These are phyloP conservation scores for Ophiostoma himal-ulmi DNA, from an alignment of 2,329 filamentous ascomycete species.

Conservation along the genomic window DNA sequence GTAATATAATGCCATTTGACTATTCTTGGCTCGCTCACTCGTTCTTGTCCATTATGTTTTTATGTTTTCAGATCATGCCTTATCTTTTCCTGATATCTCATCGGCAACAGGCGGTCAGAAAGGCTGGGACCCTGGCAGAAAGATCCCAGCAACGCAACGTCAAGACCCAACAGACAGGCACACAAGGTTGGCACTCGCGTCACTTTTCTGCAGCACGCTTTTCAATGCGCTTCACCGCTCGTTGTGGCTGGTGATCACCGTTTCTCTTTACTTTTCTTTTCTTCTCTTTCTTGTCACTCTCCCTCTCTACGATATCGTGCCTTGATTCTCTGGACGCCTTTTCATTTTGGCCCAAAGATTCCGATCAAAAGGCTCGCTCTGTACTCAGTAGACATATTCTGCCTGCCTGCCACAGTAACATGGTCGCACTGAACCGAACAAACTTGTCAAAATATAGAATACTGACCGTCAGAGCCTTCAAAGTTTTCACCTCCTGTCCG, in stretches of 20 bases:
- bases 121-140: conserved; percentile 13
- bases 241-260: not conserved
- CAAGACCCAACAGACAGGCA: not conserved
- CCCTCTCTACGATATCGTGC: not conserved
- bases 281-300: not conserved
- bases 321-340: not conserved
- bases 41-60: conserved; percentile 1
- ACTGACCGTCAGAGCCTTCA: conserved; percentile 1
- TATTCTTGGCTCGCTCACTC: not conserved
- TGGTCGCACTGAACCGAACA: not conserved
- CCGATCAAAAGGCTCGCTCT: not conserved
- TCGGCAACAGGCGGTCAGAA: not conserved
- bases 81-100: not conserved
- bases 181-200: not conserved
- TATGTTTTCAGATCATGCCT: not conserved
- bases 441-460: too few relatives aligned
- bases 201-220: not conserved
- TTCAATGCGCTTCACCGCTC: not conserved
- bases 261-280: not conserved
- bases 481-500: conserved; percentile 3
- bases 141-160: conserved; percentile 11
- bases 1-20: too few relatives aligned
- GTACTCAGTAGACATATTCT: not conserved
- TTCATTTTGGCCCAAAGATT: too few relatives aligned
- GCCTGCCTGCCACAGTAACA: not conserved